Base-by-base conservation (phyloP, 306 rosid genomes). In the Cucumis sativus region DNA sequence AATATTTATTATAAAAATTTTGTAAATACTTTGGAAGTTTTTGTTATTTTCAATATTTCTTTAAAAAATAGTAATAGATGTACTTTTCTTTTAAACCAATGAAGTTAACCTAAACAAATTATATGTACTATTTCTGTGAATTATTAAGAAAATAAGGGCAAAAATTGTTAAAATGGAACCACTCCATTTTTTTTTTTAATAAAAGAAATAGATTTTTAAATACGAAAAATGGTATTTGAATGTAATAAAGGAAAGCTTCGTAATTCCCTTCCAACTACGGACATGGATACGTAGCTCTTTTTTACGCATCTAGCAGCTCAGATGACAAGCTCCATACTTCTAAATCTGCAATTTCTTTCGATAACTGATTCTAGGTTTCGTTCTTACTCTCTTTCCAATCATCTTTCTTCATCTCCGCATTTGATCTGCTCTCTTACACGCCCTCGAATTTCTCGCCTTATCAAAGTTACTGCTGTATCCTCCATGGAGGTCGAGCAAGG, bases 401-500 rank as follows among this genome's bases (percentile, higher is more conserved):
- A 11, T 16, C 82, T 49, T 28, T 63, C 74, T 37, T 75, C 39
- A 13, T 25, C 81, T 83, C 76, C 84, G 45, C 25, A 11, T 68
- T 66, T 74, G 37, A 69, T 77, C 30, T 14, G 81, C 78, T 75
- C 81, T 74, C 74, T 76, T 30, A 85, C 51, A 43, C 63, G 69
- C 79, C 58, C 78, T 84, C 81, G 74, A 78, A 69, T 84, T 80
- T 84, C 80, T 57, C 82, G 81, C 33, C 83, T 30, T 23, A 6
- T 58, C 81, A 67, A 8, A 78, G 87, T 83, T 43, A 35, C 86
- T 25, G 71, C 85, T 76, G 64, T 87, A 20, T 41, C 84, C 14
- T 45, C 91, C 78, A 95, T 95, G 99, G 99, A 89, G 77, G 83
- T 79, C 76, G 83, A 87, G 47, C 84, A 66, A 60, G 74, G 75